Conservation (phyloP, 129 eudicot species). For the Mikania micrantha region DNA sequence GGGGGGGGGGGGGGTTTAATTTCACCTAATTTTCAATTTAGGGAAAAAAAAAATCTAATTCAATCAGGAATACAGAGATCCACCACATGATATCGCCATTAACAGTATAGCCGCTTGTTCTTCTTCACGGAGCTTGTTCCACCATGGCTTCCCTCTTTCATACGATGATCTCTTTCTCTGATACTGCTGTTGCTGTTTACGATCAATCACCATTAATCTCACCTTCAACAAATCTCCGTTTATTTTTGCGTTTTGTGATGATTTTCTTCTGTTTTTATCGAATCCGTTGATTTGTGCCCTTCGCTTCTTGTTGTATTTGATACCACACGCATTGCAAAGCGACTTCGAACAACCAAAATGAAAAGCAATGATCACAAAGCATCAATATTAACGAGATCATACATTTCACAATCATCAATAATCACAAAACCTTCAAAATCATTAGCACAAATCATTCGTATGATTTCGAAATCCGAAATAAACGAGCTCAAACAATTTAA, state of each 20-base stretch:
- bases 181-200: neutral
- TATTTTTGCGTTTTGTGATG: slow-evolving; percentile 1
- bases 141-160: slow-evolving; percentile 37
- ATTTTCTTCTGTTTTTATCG: slow-evolving; percentile 22
- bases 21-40: slow-evolving; percentile 10
- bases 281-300: slow-evolving; percentile 43
- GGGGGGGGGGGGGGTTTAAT: neutral
- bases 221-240: slow-evolving; percentile 32
- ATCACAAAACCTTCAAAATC: neutral
- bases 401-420: too few relatives aligned
- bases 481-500: slow-evolving; percentile 11
- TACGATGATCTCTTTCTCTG: slow-evolving; percentile 25
- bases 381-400: too few relatives aligned
- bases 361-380: neutral
- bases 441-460: neutral
- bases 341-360: slow-evolving; percentile 46
- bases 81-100: slow-evolving; percentile 81
- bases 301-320: slow-evolving; percentile 65
- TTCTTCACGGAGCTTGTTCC: slow-evolving; percentile 53
- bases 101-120: slow-evolving; percentile 66
- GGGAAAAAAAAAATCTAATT: neutral
- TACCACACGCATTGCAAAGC: slow-evolving; percentile 77
- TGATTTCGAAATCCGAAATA: neutral
- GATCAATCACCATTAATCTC: slow-evolving; percentile 34
- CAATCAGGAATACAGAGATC: slow-evolving; percentile 32